These are phyloP conservation scores for Globisporangium megalacanthum DNA, from an alignment of 352 stramenopile genomes.

Conservation along the genomic window DNA sequence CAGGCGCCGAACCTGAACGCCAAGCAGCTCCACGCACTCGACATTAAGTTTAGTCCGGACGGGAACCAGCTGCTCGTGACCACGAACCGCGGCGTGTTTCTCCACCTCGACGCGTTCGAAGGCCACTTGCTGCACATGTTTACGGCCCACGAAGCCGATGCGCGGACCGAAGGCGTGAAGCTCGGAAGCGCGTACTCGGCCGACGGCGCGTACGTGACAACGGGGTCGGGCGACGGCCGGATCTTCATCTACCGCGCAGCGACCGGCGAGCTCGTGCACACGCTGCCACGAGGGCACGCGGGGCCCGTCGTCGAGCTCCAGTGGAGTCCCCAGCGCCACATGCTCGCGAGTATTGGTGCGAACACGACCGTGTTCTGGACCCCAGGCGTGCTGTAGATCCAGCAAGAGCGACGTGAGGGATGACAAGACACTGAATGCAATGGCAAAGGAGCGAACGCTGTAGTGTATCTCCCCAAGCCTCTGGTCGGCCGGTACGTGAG, in stretches of 20 bases:
- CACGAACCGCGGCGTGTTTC: conserved; percentile 73
- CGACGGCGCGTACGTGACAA: conserved; percentile 72
- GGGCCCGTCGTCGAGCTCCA: conserved; percentile 61
- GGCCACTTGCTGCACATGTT: conserved; percentile 74
- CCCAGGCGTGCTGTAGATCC: conserved; percentile 12
- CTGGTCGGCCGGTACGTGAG: too few relatives aligned
- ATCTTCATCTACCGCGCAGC: conserved; percentile 65
- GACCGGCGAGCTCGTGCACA: conserved; percentile 52
- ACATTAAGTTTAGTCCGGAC: conserved; percentile 83
- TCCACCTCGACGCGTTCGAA: conserved; percentile 84
- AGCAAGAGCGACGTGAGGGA: too few relatives aligned
- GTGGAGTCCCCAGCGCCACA: conserved; percentile 83
- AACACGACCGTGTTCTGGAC: conserved; percentile 81
- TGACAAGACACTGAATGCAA: neutral
- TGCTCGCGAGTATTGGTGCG: conserved; percentile 58
- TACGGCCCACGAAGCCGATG: conserved; percentile 36
- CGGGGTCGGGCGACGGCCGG: conserved; percentile 64
- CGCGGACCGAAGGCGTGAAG: conserved; percentile 26
- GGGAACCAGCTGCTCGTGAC: conserved; percentile 80
- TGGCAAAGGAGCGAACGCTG: neutral
- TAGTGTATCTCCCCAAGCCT: neutral
- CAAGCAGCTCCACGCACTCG: conserved; percentile 65
- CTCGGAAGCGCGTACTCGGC: conserved; percentile 66
- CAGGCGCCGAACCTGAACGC: conserved; percentile 47
- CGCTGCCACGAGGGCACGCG: conserved; percentile 50